A percentile compares a stretch with the other conserved stretches of the same genome.
These are phyloP conservation scores for Aspergillus diversus DNA, from an alignment of 495 filamentous ascomycete species.

Conservation along the genomic window DNA sequence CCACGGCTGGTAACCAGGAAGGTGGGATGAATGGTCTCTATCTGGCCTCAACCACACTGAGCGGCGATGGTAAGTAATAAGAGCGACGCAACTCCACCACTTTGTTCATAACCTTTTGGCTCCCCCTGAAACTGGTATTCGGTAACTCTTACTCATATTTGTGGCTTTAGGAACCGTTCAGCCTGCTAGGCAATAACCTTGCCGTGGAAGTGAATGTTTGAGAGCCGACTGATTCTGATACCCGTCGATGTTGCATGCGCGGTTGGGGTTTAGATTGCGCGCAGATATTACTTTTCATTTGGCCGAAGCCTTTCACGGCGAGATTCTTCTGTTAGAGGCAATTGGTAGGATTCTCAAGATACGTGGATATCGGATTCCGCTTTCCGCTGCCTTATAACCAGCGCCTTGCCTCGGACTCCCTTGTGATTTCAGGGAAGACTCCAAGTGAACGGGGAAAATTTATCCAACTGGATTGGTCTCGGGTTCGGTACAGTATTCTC, in stretches of 20 bases:
- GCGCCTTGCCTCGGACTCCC: neutral
- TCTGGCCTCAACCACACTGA: constrained; percentile 50
- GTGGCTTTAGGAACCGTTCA: constrained; percentile 45
- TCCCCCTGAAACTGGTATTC: neutral
- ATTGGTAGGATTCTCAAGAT: neutral
- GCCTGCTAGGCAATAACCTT: constrained; percentile 47
- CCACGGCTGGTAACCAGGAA: constrained; percentile 47
- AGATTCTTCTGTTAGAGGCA: neutral
- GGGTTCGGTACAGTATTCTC: constrained; percentile 2
- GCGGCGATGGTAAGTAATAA: constrained; percentile 47
- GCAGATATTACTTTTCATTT: neutral
- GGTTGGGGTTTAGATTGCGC: constrained; percentile 3
- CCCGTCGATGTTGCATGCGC: constrained; percentile 7
- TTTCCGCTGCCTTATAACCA: neutral
- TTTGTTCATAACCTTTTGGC: neutral
- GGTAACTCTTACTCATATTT: neutral
- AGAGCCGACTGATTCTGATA: constrained; percentile 10
- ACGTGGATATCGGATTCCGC: neutral
- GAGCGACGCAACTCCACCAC: neutral
- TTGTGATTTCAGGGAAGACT: constrained; percentile 12
- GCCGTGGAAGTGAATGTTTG: constrained; percentile 14
- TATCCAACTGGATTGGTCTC: constrained; percentile 3
- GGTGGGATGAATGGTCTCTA: constrained; percentile 52
- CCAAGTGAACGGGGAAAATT: neutral
- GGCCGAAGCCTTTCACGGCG: neutral